These are phyloP conservation scores for Trichoderma sp. DNA, from an alignment of 2,329 filamentous ascomycete species.

Conservation along the genomic window DNA sequence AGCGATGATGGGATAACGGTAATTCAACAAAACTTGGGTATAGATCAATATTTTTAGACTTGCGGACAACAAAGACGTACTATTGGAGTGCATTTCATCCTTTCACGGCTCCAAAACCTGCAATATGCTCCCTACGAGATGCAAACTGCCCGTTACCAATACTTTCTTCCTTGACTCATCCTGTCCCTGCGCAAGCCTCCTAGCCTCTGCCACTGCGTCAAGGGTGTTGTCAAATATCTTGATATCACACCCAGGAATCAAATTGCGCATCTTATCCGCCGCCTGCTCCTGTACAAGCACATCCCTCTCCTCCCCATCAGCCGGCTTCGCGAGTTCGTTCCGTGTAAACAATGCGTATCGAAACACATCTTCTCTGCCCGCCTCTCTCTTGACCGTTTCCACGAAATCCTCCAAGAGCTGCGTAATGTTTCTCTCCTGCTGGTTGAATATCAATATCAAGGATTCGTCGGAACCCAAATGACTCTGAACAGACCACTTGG, in stretches of 20 bases:
- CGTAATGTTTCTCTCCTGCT: slow-evolving; percentile 77
- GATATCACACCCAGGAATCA: slow-evolving; percentile 48
- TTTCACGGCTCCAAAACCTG: slow-evolving; percentile 60
- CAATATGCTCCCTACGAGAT: slow-evolving; percentile 77
- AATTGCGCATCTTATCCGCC: slow-evolving; percentile 57
- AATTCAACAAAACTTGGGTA: background rate
- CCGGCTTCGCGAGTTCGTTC: slow-evolving; percentile 51
- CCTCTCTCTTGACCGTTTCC: slow-evolving; percentile 46
- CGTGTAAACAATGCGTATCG: slow-evolving; percentile 76
- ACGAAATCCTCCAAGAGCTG: slow-evolving; percentile 64
- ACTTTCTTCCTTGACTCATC: slow-evolving; percentile 47
- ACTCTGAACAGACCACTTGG: slow-evolving; percentile 68
- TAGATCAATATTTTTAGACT: background rate
- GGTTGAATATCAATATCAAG: slow-evolving; percentile 79
- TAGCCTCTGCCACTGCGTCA: slow-evolving; percentile 62
- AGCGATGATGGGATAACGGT: background rate
- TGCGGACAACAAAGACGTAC: background rate
- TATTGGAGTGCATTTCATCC: background rate
- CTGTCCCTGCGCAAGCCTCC: slow-evolving; percentile 38
- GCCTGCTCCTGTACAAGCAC: slow-evolving; percentile 65
- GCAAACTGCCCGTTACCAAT: slow-evolving; percentile 78
- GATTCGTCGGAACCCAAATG: slow-evolving; percentile 36
- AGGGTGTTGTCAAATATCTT: slow-evolving; percentile 65
- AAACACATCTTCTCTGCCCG: slow-evolving; percentile 51
- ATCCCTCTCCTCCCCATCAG: slow-evolving; percentile 42